Base-by-base conservation (phyloP, 2,329 filamentous ascomycete species). In the Monilinia fructicola region DNA sequence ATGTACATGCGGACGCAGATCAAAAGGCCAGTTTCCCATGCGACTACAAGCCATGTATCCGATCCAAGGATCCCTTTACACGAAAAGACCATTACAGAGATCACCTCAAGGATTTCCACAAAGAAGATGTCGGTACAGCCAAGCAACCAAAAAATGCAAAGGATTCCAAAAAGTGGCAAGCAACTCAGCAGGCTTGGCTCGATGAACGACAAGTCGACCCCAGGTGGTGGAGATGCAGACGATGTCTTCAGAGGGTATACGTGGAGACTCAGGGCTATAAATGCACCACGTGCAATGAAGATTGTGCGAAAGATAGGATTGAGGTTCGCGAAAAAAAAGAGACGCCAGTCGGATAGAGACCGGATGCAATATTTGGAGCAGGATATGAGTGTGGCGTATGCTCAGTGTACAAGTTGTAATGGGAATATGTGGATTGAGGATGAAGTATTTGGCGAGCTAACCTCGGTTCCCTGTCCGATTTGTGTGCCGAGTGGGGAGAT, bases 81-180 rank as follows among this genome's bases (percentile, higher is more conserved):
- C 74, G 82, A 11, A 78, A 79, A 61, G 82, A 84, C 67, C 82
- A 84, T 70, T 77, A 80, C 55, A 74, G 78, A 26, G 82, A 84
- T 67, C 82, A 84, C 68, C 73, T 81, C 52, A 74, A 81, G 35
- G 80, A 81, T 60, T 82, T 77, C 66, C 82, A 84, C 69, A 78
- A 81, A 48, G 76, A 79, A 53, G 78, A 81, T 64, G 64, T 77
- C 18, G 72, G 73, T 0, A 61, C 28, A 1, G 69, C 66, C 11
- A 75, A 71, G 44, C 56, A 66, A 21, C 65, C 69, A 26, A 69
- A 70, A 28, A 67, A 61, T 35, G 40, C 66, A 6, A 64, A 68
- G 31, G 65, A 65, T 38, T 23, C 28, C 4, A 54, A 62, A 3
- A 21, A 68, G n/a, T 65, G 69, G 69, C 52, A 64, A 21, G 63